Conservation (phyloP, 768 basidiomycete genomes). For the Boletus sp. region DNA sequence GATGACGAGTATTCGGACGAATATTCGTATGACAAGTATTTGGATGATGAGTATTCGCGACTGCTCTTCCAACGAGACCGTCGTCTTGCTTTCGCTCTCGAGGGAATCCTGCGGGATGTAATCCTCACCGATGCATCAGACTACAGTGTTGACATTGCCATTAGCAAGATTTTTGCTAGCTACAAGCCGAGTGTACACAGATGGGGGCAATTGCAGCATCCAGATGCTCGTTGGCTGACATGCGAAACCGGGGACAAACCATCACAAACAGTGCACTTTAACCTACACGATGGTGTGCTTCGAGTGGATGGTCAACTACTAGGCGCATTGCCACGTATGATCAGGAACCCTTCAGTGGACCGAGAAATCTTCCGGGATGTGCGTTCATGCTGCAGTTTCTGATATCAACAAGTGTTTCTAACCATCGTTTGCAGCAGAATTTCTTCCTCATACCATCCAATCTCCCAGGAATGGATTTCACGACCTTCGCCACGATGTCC, state of each 20-base stretch:
- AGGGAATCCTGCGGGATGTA: background rate
- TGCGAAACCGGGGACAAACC: background rate
- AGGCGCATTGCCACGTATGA: constrained; percentile 1
- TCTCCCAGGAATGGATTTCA: background rate
- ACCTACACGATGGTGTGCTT: constrained; percentile 17
- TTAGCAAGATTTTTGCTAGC: constrained; percentile 1
- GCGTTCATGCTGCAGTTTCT: background rate
- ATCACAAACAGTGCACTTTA: background rate
- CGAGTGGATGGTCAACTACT: constrained; percentile 17
- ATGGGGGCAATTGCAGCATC: constrained; percentile 5
- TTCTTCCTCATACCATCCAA: background rate
- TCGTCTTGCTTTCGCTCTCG: constrained; percentile 21
- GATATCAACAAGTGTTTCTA: background rate
- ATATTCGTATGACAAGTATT: no score
- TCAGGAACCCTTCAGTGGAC: background rate
- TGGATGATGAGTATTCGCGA: background rate
- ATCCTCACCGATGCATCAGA: background rate
- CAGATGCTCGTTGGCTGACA: constrained; percentile 15
- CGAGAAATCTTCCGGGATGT: constrained; percentile 1
- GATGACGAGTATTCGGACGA: no score
- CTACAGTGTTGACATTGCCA: constrained; percentile 13
- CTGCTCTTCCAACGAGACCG: constrained; percentile 18
- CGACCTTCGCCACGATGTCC: background rate
- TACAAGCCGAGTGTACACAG: constrained; percentile 4
- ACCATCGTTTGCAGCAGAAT: background rate